These are phyloP conservation scores for Alternaria arbusti DNA, from an alignment of 2,329 filamentous ascomycete genomes.

Conservation along the genomic window DNA sequence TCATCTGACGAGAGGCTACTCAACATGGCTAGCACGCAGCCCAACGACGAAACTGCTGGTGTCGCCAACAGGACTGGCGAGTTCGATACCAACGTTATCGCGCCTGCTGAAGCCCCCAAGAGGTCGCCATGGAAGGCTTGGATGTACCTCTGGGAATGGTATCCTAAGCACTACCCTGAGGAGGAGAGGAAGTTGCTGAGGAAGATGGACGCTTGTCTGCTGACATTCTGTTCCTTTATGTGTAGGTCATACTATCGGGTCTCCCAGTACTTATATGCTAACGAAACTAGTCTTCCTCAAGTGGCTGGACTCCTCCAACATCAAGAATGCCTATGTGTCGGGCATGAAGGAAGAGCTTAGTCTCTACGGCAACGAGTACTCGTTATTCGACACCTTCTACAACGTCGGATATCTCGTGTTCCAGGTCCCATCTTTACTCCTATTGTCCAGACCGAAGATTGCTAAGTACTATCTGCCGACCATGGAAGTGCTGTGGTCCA, in stretches of 20 bases:
- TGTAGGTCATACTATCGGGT: conserved; percentile 20
- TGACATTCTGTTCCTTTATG: conserved; percentile 48
- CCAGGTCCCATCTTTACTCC: conserved; percentile 47
- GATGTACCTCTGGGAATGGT: conserved; percentile 50
- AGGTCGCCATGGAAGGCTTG: conserved; percentile 48
- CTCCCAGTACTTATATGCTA: neutral
- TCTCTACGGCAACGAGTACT: conserved; percentile 65
- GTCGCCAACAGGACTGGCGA: conserved; percentile 28
- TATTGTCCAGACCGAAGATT: conserved; percentile 47
- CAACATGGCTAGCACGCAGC: conserved; percentile 27
- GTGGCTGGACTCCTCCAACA: conserved; percentile 47
- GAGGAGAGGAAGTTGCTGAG: conserved; percentile 44
- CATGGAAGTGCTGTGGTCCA: conserved; percentile 51
- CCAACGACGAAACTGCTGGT: conserved; percentile 27
- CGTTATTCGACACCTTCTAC: conserved; percentile 54
- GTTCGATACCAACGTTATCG: conserved; percentile 38
- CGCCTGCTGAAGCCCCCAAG: conserved; percentile 43
- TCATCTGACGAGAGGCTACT: neutral
- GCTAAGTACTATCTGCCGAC: conserved; percentile 48
- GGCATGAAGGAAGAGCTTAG: conserved; percentile 42
- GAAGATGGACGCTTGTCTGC: conserved; percentile 46
- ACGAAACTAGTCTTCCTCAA: conserved; percentile 45
- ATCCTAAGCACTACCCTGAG: conserved; percentile 43
- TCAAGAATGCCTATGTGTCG: conserved; percentile 55
- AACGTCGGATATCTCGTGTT: conserved; percentile 50